A percentile compares a stretch with the other conserved stretches of the same genome.
Conservation (phyloP, 2,329 filamentous ascomycete genomes). For the Colletotrichum chlorophyti region DNA sequence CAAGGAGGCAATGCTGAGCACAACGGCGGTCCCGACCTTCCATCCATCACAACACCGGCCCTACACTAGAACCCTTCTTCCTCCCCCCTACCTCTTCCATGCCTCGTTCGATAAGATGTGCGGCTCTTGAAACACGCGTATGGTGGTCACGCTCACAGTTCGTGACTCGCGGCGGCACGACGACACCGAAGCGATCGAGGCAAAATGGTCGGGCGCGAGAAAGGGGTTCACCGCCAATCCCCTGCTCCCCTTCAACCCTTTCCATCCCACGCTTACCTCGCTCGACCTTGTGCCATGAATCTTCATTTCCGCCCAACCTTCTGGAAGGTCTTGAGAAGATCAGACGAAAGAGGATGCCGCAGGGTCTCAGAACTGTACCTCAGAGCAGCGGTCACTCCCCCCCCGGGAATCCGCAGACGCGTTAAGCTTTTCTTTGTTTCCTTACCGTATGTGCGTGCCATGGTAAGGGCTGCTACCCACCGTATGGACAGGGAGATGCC, state of each 20-base stretch:
- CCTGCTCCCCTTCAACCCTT: background rate
- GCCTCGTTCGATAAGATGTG: conserved; percentile 6
- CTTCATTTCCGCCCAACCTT: background rate
- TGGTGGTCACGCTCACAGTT: background rate
- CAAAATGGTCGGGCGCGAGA: background rate
- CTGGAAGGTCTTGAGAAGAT: background rate
- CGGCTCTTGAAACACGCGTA: conserved; percentile 18
- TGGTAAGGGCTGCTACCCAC: too few species aligned
- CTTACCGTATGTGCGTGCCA: too few species aligned
- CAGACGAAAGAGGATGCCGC: background rate
- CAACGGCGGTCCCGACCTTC: too few species aligned
- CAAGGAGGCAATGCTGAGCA: too few species aligned
- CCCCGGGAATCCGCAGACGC: too few species aligned
- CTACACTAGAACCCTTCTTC: too few species aligned
- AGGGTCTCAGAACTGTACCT: too few species aligned
- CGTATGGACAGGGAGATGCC: too few species aligned
- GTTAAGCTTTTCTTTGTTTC: too few species aligned
- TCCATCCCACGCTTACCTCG: background rate
- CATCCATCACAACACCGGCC: background rate
- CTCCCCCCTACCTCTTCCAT: too few species aligned
- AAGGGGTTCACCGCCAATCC: background rate
- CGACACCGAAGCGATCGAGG: too few species aligned
- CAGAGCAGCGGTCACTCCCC: background rate
- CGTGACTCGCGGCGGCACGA: background rate
- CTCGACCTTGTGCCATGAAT: background rate